These are phyloP conservation scores for Macrocybe gigantea DNA, from an alignment of 768 basidiomycete species.

Conservation along the genomic window DNA sequence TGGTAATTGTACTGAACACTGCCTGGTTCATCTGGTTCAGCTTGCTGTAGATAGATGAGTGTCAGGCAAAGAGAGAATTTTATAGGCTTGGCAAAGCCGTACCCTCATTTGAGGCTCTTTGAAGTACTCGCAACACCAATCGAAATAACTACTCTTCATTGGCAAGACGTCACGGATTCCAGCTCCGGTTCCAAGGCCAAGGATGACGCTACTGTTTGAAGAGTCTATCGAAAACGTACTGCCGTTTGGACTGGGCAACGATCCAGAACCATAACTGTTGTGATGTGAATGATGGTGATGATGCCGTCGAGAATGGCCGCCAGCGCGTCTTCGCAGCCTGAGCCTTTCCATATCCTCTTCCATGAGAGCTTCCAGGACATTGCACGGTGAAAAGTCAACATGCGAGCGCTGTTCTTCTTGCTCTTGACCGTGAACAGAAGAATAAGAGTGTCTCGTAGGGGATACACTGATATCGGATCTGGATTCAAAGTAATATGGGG, in stretches of 20 bases:
- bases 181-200: slow-evolving; percentile 74
- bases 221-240: slow-evolving; percentile 79
- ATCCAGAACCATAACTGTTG: slow-evolving; percentile 14
- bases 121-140: slow-evolving; percentile 97
- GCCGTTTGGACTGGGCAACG: slow-evolving; percentile 61
- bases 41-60: slow-evolving; percentile 52
- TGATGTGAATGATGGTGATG: slow-evolving; percentile 23
- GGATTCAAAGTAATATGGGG: slow-evolving; percentile 43
- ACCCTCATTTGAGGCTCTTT: slow-evolving; percentile 99
- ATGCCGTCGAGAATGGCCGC: slow-evolving; percentile 33
- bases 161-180: slow-evolving; percentile 85
- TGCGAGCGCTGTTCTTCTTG: slow-evolving; percentile 25
- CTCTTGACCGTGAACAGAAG: slow-evolving; percentile 19
- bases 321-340: slow-evolving; percentile 54
- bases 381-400: slow-evolving; percentile 60
- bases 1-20: slow-evolving; percentile 93
- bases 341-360: slow-evolving; percentile 95
- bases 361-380: slow-evolving; percentile 85
- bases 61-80: slow-evolving; percentile 3
- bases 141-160: slow-evolving; percentile 87
- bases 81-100: slow-evolving; percentile 16
- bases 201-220: slow-evolving; percentile 55
- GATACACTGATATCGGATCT: slow-evolving; percentile 30
- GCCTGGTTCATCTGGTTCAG: slow-evolving; percentile 94
- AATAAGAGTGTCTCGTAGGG: slow-evolving; percentile 23